Evolutionary conservation across 202 grass and related monocot genomes (phyloP).

Genomic region (Carex arenaria): DNA sequence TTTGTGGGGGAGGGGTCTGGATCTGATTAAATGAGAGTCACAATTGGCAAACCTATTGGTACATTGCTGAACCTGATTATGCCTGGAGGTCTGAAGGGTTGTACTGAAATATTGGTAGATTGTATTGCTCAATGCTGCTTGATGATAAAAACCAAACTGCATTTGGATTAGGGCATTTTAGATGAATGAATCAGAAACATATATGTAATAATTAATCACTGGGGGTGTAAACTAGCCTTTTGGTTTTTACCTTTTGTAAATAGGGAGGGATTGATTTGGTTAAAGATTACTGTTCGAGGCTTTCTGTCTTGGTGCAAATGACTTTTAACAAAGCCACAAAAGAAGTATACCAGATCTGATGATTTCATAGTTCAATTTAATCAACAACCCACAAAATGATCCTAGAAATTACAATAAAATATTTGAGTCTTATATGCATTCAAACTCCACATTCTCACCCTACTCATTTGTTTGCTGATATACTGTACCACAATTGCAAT

Average conservation of each 20-base stretch:
- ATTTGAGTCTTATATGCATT: neutral
- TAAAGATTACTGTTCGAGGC: neutral
- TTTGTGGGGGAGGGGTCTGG: neutral
- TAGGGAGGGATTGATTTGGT: neutral
- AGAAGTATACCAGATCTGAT: neutral
- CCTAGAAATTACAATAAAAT: neutral
- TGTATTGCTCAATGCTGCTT: neutral
- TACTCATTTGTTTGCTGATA: neutral
- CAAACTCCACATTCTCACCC: neutral
- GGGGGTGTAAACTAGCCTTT: neutral
- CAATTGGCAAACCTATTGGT: neutral
- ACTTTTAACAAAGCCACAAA: neutral
- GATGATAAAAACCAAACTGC: slow-evolving; percentile 18
- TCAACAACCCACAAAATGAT: neutral
- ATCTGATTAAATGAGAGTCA: neutral
- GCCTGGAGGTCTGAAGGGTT: neutral
- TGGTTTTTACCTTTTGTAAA: neutral
- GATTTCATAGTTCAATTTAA: slow-evolving; percentile 11
- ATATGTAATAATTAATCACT: neutral
- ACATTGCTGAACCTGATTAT: neutral
- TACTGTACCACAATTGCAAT: neutral
- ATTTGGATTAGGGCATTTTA: neutral
- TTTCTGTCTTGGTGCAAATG: neutral
- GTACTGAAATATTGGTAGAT: neutral
- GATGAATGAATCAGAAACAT: neutral